Conservation (phyloP, 352 stramenopile species). For the Phytopythium aichiense region DNA sequence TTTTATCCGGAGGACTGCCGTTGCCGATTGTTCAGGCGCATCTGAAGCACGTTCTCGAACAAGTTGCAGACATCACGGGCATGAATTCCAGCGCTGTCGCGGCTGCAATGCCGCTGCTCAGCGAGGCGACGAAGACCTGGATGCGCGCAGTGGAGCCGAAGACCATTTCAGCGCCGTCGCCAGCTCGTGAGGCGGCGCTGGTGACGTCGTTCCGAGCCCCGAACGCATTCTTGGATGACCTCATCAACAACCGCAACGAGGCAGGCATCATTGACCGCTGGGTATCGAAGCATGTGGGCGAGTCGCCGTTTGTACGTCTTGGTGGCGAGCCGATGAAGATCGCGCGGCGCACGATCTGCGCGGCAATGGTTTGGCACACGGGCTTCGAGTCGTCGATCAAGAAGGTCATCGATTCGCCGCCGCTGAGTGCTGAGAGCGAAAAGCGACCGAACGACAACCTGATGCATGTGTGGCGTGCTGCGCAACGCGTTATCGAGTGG, state of each 20-base stretch:
- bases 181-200: conserved; percentile 15
- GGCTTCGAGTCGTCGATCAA: conserved; percentile 62
- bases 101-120: conserved; percentile 31
- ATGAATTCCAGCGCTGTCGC: conserved; percentile 16
- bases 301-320: conserved; percentile 76
- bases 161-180: conserved; percentile 27
- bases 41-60: conserved; percentile 52
- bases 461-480: conserved; percentile 88
- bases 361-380: conserved; percentile 88
- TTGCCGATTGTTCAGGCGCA: conserved; percentile 51
- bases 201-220: conserved; percentile 12
- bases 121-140: conserved; percentile 47
- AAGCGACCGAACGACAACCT: conserved; percentile 83
- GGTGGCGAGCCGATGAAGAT: conserved; percentile 85
- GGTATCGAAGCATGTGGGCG: conserved; percentile 78
- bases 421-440: conserved; percentile 53
- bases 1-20: conserved; percentile 75
- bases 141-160: conserved; percentile 61
- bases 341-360: conserved; percentile 78
- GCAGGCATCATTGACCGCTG: conserved; percentile 63
- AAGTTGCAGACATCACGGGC: conserved; percentile 42
- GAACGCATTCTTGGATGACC: conserved; percentile 57
- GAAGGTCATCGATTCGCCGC: conserved; percentile 44
- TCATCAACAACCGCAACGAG: conserved; percentile 59
- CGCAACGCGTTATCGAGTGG: conserved; percentile 87